Percentiles rank a stretch among this genome's conserved stretches.
phyloP scores from a whole-genome alignment of 306 rosid species.

The Prunus dulcis region DNA sequence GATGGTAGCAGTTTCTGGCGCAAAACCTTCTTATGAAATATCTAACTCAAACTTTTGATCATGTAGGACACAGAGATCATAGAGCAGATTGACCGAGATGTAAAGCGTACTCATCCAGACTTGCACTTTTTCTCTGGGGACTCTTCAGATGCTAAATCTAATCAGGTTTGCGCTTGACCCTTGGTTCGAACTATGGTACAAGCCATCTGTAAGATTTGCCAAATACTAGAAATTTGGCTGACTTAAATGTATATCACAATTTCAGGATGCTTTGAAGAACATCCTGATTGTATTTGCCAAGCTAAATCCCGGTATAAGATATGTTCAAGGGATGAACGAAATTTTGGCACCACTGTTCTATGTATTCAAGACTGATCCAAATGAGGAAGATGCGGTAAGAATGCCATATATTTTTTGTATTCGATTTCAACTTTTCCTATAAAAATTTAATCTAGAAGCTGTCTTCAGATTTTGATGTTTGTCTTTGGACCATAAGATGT shows the following conservation, averaged over 20 bases:
- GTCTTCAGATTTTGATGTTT: background rate
- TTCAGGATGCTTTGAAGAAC: slow-evolving; percentile 86
- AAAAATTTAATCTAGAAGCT: background rate
- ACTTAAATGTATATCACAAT: slow-evolving; percentile 19
- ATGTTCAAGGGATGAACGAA: slow-evolving; percentile 99
- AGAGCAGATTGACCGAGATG: slow-evolving; percentile 97
- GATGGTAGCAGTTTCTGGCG: background rate
- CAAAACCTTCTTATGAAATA: slow-evolving; percentile 8
- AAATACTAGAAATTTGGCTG: slow-evolving; percentile 17
- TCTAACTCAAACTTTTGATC: slow-evolving; percentile 25
- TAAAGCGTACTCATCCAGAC: slow-evolving; percentile 98
- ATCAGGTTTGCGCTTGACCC: slow-evolving; percentile 55
- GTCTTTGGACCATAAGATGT: background rate
- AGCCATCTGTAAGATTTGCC: background rate
- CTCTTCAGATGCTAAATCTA: slow-evolving; percentile 78
- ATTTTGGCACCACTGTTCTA: slow-evolving; percentile 90
- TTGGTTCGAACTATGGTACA: slow-evolving; percentile 8
- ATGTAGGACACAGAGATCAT: slow-evolving; percentile 91
- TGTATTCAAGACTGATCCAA: slow-evolving; percentile 86
- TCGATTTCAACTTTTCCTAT: background rate
- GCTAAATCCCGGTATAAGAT: slow-evolving; percentile 95
- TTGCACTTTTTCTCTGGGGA: slow-evolving; percentile 93
- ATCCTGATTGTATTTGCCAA: slow-evolving; percentile 85
- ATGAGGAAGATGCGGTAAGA: slow-evolving; percentile 83
- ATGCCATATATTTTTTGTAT: slow-evolving; percentile 4